Conservation (phyloP, 768 basidiomycete genomes). For the Naganishia vishniacii region DNA sequence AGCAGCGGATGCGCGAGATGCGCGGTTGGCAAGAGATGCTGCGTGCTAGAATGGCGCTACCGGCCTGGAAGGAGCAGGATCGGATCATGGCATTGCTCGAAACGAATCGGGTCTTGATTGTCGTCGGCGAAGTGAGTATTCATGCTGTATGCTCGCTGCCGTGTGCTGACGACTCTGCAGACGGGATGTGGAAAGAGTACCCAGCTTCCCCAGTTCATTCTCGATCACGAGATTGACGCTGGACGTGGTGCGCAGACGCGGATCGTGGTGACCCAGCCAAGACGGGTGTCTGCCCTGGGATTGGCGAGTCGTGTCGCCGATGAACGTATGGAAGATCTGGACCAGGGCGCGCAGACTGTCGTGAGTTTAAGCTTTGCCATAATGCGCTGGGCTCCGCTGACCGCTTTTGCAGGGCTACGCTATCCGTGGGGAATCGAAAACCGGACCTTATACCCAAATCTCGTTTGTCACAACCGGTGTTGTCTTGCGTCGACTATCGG, state of each 20-base stretch:
- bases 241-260: conserved; percentile 61
- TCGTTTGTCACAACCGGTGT: conserved; percentile 88
- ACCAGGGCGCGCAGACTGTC: conserved; percentile 55
- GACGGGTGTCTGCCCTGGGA: conserved; percentile 79
- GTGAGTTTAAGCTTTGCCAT: neutral
- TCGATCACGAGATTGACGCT: conserved; percentile 69
- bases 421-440: conserved; percentile 77
- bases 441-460: conserved; percentile 60
- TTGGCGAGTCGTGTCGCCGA: conserved; percentile 79
- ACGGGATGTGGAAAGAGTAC: conserved; percentile 70
- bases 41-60: conserved; percentile 59
- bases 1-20: conserved; percentile 53
- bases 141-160: neutral
- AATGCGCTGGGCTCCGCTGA: neutral
- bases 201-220: conserved; percentile 78
- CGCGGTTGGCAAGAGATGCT: conserved; percentile 59
- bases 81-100: conserved; percentile 61
- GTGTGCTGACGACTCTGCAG: conserved; percentile 19
- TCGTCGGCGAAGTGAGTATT: conserved; percentile 74
- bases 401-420: conserved; percentile 59
- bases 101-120: conserved; percentile 64
- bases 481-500: conserved; percentile 70
- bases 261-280: conserved; percentile 83
- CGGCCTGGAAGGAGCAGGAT: conserved; percentile 66
- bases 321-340: conserved; percentile 58